Evolutionary conservation across 2,329 filamentous ascomycete species (phyloP).

Genomic region (Diaporthe sp.): DNA sequence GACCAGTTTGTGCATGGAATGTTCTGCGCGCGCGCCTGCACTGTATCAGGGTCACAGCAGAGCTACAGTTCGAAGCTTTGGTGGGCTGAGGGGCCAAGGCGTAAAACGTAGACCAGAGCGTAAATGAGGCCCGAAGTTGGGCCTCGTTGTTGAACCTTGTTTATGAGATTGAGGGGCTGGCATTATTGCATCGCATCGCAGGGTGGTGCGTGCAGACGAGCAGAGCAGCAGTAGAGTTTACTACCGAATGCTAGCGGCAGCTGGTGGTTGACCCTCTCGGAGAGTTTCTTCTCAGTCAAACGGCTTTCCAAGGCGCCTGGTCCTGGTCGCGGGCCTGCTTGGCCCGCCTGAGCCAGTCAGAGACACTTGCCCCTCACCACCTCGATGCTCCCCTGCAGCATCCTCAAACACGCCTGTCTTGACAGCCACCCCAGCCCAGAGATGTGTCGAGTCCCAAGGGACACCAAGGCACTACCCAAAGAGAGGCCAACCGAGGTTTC

Average conservation of each 20-base stretch:
- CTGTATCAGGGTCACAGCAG: slow-evolving; percentile 5
- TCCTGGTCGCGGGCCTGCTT: slow-evolving; percentile 22
- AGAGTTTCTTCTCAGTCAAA: slow-evolving; percentile 23
- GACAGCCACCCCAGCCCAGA: not conserved
- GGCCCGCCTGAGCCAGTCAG: slow-evolving; percentile 34
- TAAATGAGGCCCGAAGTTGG: slow-evolving; percentile 7
- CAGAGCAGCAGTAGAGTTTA: not conserved
- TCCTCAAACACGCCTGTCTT: slow-evolving; percentile 44
- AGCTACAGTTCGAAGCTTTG: slow-evolving; percentile 20
- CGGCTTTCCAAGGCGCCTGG: slow-evolving; percentile 16
- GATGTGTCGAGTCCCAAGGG: slow-evolving; percentile 17
- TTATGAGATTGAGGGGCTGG: not conserved
- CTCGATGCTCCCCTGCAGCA: slow-evolving; percentile 42
- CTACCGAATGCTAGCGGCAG: slow-evolving; percentile 27
- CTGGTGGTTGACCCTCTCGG: not conserved
- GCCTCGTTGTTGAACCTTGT: not conserved
- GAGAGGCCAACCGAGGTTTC: slow-evolving; percentile 12
- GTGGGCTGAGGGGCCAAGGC: slow-evolving; percentile 10
- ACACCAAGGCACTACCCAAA: not conserved
- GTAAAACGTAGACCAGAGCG: slow-evolving; percentile 3
- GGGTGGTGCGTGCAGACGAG: not conserved
- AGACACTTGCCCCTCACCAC: slow-evolving; percentile 34
- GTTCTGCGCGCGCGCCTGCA: slow-evolving; percentile 8
- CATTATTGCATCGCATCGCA: not conserved
- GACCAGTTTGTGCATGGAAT: slow-evolving; percentile 16